Base-by-base conservation (phyloP, 2,329 filamentous ascomycete species). In the Orbilia brochopaga region DNA sequence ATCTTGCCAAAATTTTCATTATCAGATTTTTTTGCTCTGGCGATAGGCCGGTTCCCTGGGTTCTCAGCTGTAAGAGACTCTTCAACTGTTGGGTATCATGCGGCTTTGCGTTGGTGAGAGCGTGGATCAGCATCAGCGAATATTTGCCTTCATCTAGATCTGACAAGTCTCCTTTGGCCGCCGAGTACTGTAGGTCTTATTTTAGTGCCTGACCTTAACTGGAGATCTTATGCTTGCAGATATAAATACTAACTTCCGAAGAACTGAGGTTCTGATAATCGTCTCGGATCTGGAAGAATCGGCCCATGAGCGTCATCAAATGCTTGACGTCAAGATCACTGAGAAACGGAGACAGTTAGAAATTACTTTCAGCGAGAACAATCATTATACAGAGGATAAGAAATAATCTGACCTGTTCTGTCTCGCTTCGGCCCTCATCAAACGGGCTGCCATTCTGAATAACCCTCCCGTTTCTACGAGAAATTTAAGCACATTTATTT, bases 141-240 rank as follows among this genome's bases (percentile, higher is more conserved):
- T 46, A 59, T 23, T 59, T 59, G 17, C 56, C 56, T 40, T 59
- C 56, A 21, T 59, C 42, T 1, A 59, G 56, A 19, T 59, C 56
- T 23, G 42, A 59, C 6, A 59, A n/a, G 24, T 59, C 35, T 10
- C 56, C 24, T 19, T 50, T 59, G 1, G 56, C 42, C 35, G 17
- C 50, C 2, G 40, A 27, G 23, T 51, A 59, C 46, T 51, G 21
- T 13, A 15, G n/a, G 11, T 2, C 21, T 27, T 51, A 21, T 48
- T 21, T 8, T 8, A 6, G 19, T 48, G n/a, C n/a, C n/a, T n/a
- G n/a, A n/a, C n/a, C n/a, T 23, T 7, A 15, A 51, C 11, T 27
- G 2, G 11, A 42, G 37, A 21, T 4, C 15, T 42, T 10, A 21
- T 51, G 15, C 19, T 51, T 8, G 46, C 15, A 2, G 37, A 3